Base-by-base conservation (phyloP, 2,329 filamentous ascomycete genomes). In the Anisogramma anomala region DNA sequence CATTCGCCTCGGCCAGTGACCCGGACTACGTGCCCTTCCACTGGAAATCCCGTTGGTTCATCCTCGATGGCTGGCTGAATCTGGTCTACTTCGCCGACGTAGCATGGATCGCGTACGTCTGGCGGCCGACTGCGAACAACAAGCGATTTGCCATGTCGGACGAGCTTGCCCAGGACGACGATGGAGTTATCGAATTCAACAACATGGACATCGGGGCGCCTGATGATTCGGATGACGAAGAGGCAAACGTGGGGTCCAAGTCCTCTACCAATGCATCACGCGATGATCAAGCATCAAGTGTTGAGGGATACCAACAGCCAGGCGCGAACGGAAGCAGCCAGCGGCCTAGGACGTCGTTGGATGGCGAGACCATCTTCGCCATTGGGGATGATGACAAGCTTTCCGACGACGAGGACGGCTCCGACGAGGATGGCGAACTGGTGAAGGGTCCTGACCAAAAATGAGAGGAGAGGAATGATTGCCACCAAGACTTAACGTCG, bases 141-240 rank as follows among this genome's bases (percentile, higher is more conserved):
- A 77, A 88, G 53, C 78, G 91, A 43, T 98, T 98, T 55, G 91
- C 91, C 48, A 98, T 98, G 91, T 94, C 85, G 65, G 91, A 98
- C 56, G 91, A 98, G 75, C 82, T 98, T 56, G 89, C 91, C 3
- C 45, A 47, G 73, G 91, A 98, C 54, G 91, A 98, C 53, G 89
- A 96, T 56, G 91, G 91, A 26, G 75, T 70, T 33, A 98, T 98
- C 58, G 91, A 96, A 58, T 93, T 98, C 58, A 84, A 84, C 36
- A 93, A 91, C 47, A 81, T 98, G 48, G 91, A 91, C 42, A 82
- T 98, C 48, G 86, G 85, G 38, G 84, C 85, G 37, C 74, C 74
- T 3, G 78, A 78, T 39, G 74, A 78, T 48, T 77, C 71, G 37
- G 65, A 76, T 26, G 70, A 73, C 45, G 74, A 81, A 53, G 71